A percentile compares a stretch with the other conserved stretches of the same genome.
phyloP scores from a whole-genome alignment of 2,329 filamentous ascomycete species.

The Paecilomyces sp. region DNA sequence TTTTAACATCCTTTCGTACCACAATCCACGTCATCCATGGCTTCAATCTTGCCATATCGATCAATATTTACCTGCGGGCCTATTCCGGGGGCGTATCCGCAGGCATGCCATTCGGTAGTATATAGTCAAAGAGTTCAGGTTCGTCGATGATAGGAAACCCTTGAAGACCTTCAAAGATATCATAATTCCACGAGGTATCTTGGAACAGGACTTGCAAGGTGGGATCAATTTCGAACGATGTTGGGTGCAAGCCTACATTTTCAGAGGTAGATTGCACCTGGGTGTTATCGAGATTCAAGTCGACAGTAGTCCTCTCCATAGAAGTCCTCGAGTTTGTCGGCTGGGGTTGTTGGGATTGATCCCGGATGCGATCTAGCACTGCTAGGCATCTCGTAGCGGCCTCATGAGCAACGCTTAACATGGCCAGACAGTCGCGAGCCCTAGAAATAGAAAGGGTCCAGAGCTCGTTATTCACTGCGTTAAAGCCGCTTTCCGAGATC shows the following conservation, averaged over 20 bases:
- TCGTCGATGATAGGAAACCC: not conserved
- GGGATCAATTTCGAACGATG: not conserved
- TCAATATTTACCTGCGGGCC: too few relatives aligned
- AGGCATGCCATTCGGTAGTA: not conserved
- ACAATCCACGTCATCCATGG: too few relatives aligned
- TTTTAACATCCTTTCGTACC: too few relatives aligned
- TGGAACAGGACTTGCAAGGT: not conserved
- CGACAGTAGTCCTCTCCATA: not conserved
- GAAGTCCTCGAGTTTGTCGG: not conserved
- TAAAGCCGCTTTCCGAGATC: too few relatives aligned
- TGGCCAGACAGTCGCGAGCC: not conserved
- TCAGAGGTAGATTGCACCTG: not conserved
- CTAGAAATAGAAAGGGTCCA: not conserved
- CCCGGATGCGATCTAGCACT: not conserved
- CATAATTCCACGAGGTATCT: not conserved
- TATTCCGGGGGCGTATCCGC: not conserved
- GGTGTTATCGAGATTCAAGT: not conserved
- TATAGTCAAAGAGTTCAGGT: not conserved
- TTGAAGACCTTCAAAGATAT: not conserved
- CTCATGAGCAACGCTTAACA: not conserved
- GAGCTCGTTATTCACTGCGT: not conserved
- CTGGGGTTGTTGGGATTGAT: not conserved
- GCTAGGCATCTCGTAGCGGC: not conserved
- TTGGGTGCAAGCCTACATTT: not conserved
- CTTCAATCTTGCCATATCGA: too few relatives aligned